Evolutionary conservation across 2,329 filamentous ascomycete species (phyloP).

Genomic region (Arthrobotrys pseudoclavata): DNA sequence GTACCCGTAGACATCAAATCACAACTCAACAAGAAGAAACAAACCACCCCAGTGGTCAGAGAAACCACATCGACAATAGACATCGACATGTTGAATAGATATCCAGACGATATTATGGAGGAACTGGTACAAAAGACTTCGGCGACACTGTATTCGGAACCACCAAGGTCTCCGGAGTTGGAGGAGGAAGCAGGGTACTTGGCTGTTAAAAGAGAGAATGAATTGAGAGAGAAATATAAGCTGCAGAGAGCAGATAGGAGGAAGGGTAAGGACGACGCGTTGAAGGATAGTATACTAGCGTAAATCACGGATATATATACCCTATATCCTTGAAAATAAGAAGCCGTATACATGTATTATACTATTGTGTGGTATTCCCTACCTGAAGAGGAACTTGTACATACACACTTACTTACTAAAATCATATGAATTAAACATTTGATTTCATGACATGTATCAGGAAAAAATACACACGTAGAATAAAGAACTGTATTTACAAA

Average conservation of each 20-base stretch:
- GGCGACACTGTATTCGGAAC: slow-evolving; percentile 54
- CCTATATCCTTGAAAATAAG: not conserved
- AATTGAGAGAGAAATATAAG: slow-evolving; percentile 53
- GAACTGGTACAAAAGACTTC: slow-evolving; percentile 59
- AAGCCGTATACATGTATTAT: slow-evolving; percentile 13
- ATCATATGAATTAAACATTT: slow-evolving; percentile 29
- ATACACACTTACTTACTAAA: slow-evolving; percentile 10
- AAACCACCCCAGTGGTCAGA: slow-evolving; percentile 3
- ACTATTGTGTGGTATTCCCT: slow-evolving; percentile 2
- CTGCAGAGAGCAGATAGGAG: slow-evolving; percentile 33
- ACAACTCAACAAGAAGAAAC: slow-evolving; percentile 51
- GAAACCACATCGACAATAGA: slow-evolving; percentile 46
- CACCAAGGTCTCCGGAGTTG: slow-evolving; percentile 46
- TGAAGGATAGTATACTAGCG: slow-evolving; percentile 17
- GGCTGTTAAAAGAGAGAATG: slow-evolving; percentile 40
- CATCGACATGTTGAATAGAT: slow-evolving; percentile 47
- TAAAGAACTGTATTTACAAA: slow-evolving; percentile 21
- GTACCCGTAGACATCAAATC: slow-evolving; percentile 23
- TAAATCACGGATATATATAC: not conserved
- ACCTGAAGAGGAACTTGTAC: not conserved
- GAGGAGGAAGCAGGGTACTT: slow-evolving; percentile 49
- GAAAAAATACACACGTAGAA: slow-evolving; percentile 8
- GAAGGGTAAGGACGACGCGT: not conserved
- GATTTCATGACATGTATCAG: not conserved
- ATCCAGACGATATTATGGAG: slow-evolving; percentile 46